A percentile compares a stretch with the other conserved stretches of the same genome.
phyloP scores from a whole-genome alignment of 2,329 filamentous ascomycete species.

The Paramyrothecium roridum region DNA sequence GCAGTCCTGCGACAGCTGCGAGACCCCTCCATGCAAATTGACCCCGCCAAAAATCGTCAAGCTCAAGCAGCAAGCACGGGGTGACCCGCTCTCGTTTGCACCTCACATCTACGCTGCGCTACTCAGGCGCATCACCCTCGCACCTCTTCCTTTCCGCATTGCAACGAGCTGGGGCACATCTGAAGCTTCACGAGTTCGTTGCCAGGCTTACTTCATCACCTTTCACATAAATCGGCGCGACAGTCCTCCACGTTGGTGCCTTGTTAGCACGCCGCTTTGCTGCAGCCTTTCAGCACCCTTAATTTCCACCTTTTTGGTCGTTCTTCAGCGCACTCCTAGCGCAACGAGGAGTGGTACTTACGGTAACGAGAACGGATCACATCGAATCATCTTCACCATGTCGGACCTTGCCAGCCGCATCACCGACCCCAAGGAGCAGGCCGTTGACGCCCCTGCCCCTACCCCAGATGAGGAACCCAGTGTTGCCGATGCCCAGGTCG shows the following conservation, averaged over 20 bases:
- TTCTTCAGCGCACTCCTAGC: not conserved
- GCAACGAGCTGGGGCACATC: no score
- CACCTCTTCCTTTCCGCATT: not conserved
- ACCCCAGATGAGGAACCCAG: constrained; percentile 14
- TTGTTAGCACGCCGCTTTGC: no score
- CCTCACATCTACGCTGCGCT: constrained; percentile 8
- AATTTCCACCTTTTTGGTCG: not conserved
- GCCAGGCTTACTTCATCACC: no score
- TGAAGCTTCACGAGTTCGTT: no score
- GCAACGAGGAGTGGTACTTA: no score
- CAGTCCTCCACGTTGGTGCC: no score
- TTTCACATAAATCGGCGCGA: no score
- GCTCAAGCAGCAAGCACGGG: constrained; percentile 6
- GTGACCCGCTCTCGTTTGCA: constrained; percentile 12
- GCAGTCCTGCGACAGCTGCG: not conserved
- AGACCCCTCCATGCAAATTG: constrained; percentile 24
- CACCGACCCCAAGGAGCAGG: constrained; percentile 37
- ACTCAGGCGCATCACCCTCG: not conserved
- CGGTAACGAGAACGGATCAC: no score
- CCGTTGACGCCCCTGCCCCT: constrained; percentile 12
- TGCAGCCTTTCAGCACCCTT: no score
- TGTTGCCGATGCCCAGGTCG: constrained; percentile 28
- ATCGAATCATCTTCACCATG: constrained; percentile 25
- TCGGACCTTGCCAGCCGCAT: constrained; percentile 50
- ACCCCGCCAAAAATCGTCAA: constrained; percentile 26